A percentile compares a stretch with the other conserved stretches of the same genome.
Evolutionary conservation across 495 filamentous ascomycete genomes (phyloP).

Genomic region (Tuber borchii): DNA sequence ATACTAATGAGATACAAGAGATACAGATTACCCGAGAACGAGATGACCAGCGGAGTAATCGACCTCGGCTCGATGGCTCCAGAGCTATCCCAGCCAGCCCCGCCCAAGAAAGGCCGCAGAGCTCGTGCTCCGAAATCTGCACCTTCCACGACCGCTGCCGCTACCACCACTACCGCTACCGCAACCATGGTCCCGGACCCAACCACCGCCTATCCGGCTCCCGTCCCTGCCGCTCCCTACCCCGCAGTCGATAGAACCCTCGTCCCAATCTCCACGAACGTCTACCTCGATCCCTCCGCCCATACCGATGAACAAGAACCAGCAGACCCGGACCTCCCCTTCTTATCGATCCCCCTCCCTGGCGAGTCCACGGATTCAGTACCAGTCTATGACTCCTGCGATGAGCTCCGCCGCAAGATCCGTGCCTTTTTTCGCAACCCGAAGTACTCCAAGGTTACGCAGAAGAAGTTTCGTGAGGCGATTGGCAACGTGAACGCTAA

Average conservation of each 20-base stretch:
- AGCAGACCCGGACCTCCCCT: background rate
- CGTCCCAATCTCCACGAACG: constrained; percentile 8
- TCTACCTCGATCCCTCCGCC: background rate
- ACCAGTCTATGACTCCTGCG: constrained; percentile 52
- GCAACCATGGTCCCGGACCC: background rate
- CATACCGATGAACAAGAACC: constrained; percentile 1
- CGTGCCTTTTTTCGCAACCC: constrained; percentile 46
- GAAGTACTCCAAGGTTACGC: constrained; percentile 46
- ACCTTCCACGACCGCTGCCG: background rate
- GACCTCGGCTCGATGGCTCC: background rate
- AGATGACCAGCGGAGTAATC: background rate
- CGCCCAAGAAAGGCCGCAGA: background rate
- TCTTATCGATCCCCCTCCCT: background rate
- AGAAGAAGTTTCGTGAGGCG: constrained; percentile 52
- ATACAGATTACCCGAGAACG: background rate
- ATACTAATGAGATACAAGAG: background rate
- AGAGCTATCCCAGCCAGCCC: background rate
- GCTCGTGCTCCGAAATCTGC: background rate
- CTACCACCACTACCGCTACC: background rate
- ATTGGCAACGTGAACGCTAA: constrained; percentile 44
- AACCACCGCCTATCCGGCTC: background rate
- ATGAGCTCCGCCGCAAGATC: constrained; percentile 55
- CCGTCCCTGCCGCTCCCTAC: background rate
- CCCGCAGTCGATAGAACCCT: background rate
- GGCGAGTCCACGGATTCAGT: constrained; percentile 37